Conservation (phyloP, 1,284 basidiomycete species). For the Irpex sp. region DNA sequence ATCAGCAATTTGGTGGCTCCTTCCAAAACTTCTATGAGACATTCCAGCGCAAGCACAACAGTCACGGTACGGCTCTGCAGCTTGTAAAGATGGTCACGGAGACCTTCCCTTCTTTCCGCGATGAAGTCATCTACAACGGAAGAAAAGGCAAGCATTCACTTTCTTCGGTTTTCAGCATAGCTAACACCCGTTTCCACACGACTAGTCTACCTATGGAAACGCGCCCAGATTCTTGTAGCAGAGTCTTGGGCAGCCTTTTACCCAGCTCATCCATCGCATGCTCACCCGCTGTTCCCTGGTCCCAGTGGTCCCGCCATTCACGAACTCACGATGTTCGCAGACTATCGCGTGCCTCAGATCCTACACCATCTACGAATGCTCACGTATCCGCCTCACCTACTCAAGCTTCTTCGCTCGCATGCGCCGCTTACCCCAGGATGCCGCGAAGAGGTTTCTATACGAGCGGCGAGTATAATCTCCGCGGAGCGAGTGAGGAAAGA, state of each 20-base stretch:
- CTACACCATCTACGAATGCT: conserved; percentile 75
- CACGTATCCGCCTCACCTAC: conserved; percentile 56
- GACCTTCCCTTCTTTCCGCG: conserved; percentile 73
- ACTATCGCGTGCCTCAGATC: conserved; percentile 84
- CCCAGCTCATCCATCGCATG: conserved; percentile 37
- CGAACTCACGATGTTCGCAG: conserved; percentile 82
- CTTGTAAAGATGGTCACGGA: conserved; percentile 69
- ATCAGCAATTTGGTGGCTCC: conserved; percentile 66
- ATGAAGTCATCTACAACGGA: conserved; percentile 57
- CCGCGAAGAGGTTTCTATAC: conserved; percentile 66
- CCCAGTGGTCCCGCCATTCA: conserved; percentile 52
- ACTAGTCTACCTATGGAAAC: conserved; percentile 77
- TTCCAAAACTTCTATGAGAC: conserved; percentile 62
- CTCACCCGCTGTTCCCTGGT: conserved; percentile 67
- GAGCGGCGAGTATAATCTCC: conserved; percentile 71
- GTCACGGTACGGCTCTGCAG: conserved; percentile 61
- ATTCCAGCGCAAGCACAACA: conserved; percentile 49
- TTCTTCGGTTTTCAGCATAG: background rate
- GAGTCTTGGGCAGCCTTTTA: conserved; percentile 83
- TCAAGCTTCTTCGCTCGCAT: conserved; percentile 41
- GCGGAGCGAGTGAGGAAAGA: conserved; percentile 66
- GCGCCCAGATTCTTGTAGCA: conserved; percentile 81
- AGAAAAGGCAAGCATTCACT: conserved; percentile 43
- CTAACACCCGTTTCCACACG: background rate
- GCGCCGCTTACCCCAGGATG: conserved; percentile 49